phyloP scores from a whole-genome alignment of 2,329 filamentous ascomycete genomes.

The Fonsecaea erecta region DNA sequence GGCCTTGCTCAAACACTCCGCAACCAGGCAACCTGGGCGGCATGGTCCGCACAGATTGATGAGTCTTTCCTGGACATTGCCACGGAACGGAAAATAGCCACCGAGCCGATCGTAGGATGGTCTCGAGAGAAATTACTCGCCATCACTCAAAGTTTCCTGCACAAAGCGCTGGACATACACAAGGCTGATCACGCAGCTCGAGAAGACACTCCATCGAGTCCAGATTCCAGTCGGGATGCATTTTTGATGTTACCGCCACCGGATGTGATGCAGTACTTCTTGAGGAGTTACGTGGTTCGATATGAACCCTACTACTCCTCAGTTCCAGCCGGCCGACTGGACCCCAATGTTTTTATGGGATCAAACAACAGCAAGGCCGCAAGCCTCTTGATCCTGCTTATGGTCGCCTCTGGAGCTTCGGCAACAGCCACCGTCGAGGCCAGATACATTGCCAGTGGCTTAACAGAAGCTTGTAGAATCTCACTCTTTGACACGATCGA shows the following conservation, averaged over 20 bases:
- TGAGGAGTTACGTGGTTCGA: slow-evolving; percentile 68
- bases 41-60: slow-evolving; percentile 58
- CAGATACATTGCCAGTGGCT: slow-evolving; percentile 66
- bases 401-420: slow-evolving; percentile 73
- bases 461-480: slow-evolving; percentile 73
- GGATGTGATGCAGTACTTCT: slow-evolving; percentile 69
- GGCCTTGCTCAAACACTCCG: slow-evolving; percentile 56
- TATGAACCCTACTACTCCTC: slow-evolving; percentile 70
- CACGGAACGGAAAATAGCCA: slow-evolving; percentile 52
- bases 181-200: slow-evolving; percentile 44
- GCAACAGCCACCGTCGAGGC: slow-evolving; percentile 69
- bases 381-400: slow-evolving; percentile 69
- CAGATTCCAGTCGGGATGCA: slow-evolving; percentile 55
- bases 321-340: slow-evolving; percentile 63
- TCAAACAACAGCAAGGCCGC: slow-evolving; percentile 66
- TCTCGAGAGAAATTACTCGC: slow-evolving; percentile 72
- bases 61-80: slow-evolving; percentile 47
- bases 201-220: slow-evolving; percentile 43
- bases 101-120: slow-evolving; percentile 56
- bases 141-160: slow-evolving; percentile 71
- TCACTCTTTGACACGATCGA: slow-evolving; percentile 74
- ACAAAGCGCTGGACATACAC: slow-evolving; percentile 72
- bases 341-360: slow-evolving; percentile 69
- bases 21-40: slow-evolving; percentile 58
- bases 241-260: slow-evolving; percentile 70